Evolutionary conservation across 2,329 filamentous ascomycete species (phyloP).

Genomic region (Ustulina deusta): DNA sequence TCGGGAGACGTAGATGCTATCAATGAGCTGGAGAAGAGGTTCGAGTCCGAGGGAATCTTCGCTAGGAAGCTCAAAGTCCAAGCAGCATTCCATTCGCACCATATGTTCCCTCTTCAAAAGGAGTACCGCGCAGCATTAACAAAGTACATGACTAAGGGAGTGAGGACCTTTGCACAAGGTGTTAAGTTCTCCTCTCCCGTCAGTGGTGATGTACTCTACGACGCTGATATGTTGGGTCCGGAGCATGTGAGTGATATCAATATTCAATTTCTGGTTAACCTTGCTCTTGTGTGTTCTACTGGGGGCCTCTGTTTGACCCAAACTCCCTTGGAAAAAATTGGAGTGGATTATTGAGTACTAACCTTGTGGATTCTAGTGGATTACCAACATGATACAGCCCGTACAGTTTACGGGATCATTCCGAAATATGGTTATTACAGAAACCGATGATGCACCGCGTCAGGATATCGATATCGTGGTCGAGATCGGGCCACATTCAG

Average conservation of each 20-base stretch:
- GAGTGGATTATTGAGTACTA: not conserved
- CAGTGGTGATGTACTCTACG: conserved; percentile 20
- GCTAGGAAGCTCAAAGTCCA: conserved; percentile 35
- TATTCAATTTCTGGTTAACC: not conserved
- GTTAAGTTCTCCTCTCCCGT: conserved; percentile 29
- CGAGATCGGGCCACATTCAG: conserved; percentile 51
- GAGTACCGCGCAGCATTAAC: conserved; percentile 22
- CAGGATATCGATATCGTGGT: conserved; percentile 21
- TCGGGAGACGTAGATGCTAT: conserved; percentile 36
- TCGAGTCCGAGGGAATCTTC: conserved; percentile 32
- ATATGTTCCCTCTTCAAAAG: conserved; percentile 30
- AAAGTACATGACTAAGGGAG: conserved; percentile 3
- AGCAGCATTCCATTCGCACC: conserved; percentile 37
- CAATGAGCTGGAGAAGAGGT: conserved; percentile 16
- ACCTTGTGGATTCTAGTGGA: conserved; percentile 25
- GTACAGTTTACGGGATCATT: conserved; percentile 46
- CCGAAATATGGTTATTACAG: conserved; percentile 32
- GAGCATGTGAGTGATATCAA: conserved; percentile 18
- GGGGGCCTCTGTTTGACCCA: not conserved
- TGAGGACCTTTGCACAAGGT: conserved; percentile 5
- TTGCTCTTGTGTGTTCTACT: not conserved
- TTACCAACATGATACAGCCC: conserved; percentile 43
- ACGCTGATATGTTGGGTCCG: conserved; percentile 1
- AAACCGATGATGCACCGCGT: not conserved
- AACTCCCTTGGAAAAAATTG: not conserved